Base-by-base conservation (phyloP, 75 land plant species). In the Ceratopteris richardii region DNA sequence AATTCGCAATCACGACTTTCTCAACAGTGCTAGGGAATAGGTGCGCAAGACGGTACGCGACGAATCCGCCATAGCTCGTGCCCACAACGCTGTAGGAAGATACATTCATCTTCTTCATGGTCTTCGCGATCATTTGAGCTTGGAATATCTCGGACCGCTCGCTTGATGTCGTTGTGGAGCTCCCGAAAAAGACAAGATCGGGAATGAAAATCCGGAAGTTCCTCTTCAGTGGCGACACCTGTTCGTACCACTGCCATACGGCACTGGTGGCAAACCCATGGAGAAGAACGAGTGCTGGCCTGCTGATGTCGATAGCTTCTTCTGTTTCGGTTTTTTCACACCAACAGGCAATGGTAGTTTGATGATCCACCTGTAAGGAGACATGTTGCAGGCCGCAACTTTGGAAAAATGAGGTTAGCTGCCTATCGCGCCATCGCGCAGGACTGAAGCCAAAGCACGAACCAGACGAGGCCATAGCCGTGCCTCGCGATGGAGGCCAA, bases 21-120 rank as follows among this genome's bases (percentile, higher is more conserved):
- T 76, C 83, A 56, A 90, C 80, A 43, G 65, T 31, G 30, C 57
- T 62, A 24, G 80, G 80, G 53, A 60, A 69, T 55, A 70, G 44
- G 29, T 47, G 36, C 27, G 82, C 88, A 78, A 90, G 33, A 29
- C 62, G 71, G 75, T 81, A 90, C 37, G 93, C 92, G 44, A 90
- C 93, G 57, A 90, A 78, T 1, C 96, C 96, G 17, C 96, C 96
- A 67, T 90, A 90, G 66, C 96, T 90, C 24, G 85, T 83, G 29
- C 96, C 96, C 25, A 74, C 61, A 17, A 74, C 80, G 10, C 67
- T 51, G 47, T 51, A 73, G 54, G 43, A 40, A 46, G 58, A 7
- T 12, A 77, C 79, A 0, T 73, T 73, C 31, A 80, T 28, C 10
- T 23, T 47, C 31, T 77, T 70, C 66, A 87, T n/a, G 66, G 77